A percentile compares a stretch with the other conserved stretches of the same genome.
Conservation (phyloP, 768 basidiomycete genomes). For the Tylopilus felleus region DNA sequence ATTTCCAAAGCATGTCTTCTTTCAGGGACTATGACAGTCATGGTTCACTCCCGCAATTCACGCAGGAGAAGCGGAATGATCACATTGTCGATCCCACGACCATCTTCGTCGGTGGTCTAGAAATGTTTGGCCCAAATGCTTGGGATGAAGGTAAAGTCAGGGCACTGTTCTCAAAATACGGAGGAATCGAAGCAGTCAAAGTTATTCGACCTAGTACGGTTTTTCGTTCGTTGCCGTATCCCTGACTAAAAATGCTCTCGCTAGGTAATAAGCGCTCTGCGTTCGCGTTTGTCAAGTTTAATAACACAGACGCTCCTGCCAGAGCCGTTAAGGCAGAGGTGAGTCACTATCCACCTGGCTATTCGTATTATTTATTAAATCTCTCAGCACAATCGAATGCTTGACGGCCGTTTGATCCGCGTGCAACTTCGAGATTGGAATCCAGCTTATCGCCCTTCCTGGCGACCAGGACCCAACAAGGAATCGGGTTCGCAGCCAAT, state of each 20-base stretch:
- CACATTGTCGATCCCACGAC: slow-evolving; percentile 60
- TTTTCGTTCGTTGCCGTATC: neutral
- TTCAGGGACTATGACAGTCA: slow-evolving; percentile 24
- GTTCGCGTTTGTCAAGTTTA: slow-evolving; percentile 77
- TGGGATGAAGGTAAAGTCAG: slow-evolving; percentile 69
- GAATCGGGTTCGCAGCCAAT: slow-evolving; percentile 32
- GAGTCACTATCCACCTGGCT: neutral
- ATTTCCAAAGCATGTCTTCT: slow-evolving; percentile 28
- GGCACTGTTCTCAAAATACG: slow-evolving; percentile 59
- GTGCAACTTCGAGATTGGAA: slow-evolving; percentile 74
- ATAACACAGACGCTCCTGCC: slow-evolving; percentile 59
- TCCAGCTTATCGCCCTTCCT: slow-evolving; percentile 44
- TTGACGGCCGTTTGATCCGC: slow-evolving; percentile 68
- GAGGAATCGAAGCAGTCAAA: slow-evolving; percentile 60
- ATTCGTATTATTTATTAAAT: slow-evolving; percentile 1
- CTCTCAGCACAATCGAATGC: slow-evolving; percentile 65
- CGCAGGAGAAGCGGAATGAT: slow-evolving; percentile 28
- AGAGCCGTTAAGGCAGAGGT: slow-evolving; percentile 68
- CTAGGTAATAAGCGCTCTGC: slow-evolving; percentile 62
- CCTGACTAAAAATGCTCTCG: neutral
- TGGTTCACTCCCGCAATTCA: slow-evolving; percentile 17
- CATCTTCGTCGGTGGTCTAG: slow-evolving; percentile 75
- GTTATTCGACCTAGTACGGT: slow-evolving; percentile 61
- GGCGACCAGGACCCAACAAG: slow-evolving; percentile 37
- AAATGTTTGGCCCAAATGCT: slow-evolving; percentile 55